These are phyloP conservation scores for Pilaira anomala DNA, from an alignment of 192 early-diverging fungal genomes.

Conservation along the genomic window DNA sequence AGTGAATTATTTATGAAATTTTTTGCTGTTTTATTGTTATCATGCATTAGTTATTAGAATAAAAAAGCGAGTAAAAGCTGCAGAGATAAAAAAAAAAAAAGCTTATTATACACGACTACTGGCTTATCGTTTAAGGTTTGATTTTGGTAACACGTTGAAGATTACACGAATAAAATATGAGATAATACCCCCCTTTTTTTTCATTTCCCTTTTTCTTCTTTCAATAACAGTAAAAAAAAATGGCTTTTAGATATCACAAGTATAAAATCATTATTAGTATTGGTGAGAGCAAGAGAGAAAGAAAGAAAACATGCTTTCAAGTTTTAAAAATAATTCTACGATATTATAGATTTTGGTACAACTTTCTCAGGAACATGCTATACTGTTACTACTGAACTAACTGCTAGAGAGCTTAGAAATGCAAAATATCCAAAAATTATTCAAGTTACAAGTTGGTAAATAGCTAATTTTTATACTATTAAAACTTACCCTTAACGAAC, in stretches of 20 bases:
- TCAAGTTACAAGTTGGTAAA: not conserved
- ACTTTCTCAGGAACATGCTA: conserved; percentile 14
- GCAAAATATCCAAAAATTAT: not conserved
- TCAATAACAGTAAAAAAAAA: not conserved
- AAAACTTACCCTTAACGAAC: no score
- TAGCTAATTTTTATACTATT: not conserved
- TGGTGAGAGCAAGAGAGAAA: not conserved
- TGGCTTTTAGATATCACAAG: not conserved
- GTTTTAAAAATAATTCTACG: not conserved
- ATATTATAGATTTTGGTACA: conserved; percentile 7
- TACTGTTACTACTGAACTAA: not conserved
- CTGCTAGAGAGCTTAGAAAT: not conserved
- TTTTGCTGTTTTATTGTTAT: no score
- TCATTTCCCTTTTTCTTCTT: not conserved
- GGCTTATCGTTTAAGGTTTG: no score
- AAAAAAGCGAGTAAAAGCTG: no score
- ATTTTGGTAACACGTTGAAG: no score
- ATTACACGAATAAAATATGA: no score
- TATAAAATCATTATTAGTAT: conserved; percentile 3
- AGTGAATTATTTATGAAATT: no score
- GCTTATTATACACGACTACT: no score
- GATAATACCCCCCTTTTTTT: not conserved
- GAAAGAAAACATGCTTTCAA: not conserved
- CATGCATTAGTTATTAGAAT: no score
- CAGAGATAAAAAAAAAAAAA: no score